Percentiles rank a stretch among this genome's conserved stretches.
Evolutionary conservation across 169 alveolate genomes (phyloP).

Genomic region (Plasmodium relictum): DNA sequence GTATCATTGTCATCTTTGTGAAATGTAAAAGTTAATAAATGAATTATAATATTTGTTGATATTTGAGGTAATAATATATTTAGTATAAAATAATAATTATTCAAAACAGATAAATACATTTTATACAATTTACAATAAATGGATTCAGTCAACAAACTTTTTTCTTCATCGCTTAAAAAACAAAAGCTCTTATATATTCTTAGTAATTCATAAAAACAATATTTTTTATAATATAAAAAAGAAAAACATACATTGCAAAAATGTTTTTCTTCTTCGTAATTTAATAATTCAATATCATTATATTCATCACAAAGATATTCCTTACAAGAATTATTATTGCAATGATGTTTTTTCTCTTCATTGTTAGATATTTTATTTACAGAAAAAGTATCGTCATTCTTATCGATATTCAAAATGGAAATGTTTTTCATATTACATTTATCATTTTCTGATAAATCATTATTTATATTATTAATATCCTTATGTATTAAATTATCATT

Average conservation of each 20-base stretch:
- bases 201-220: constrained; percentile 65
- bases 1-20: constrained; percentile 11
- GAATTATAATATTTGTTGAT: constrained; percentile 43
- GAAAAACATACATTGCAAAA: constrained; percentile 74
- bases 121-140: constrained; percentile 39
- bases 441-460: too few species aligned
- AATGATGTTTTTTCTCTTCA: background rate
- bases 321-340: background rate
- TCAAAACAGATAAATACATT: constrained; percentile 50
- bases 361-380: too few species aligned
- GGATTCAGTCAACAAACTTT: constrained; percentile 47
- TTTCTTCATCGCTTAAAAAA: constrained; percentile 32
- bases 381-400: too few species aligned
- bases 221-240: constrained; percentile 68
- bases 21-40: constrained; percentile 27
- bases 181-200: constrained; percentile 42
- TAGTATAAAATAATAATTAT: constrained; percentile 51
- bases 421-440: too few species aligned
- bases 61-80: constrained; percentile 67
- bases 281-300: constrained; percentile 8
- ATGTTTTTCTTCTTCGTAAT: constrained; percentile 65
- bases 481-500: too few species aligned
- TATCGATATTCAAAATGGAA: too few species aligned
- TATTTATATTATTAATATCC: too few species aligned
- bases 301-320: background rate